These are phyloP conservation scores for Aspergillaceae sp. DNA, from an alignment of 2,329 filamentous ascomycete species.

Conservation along the genomic window DNA sequence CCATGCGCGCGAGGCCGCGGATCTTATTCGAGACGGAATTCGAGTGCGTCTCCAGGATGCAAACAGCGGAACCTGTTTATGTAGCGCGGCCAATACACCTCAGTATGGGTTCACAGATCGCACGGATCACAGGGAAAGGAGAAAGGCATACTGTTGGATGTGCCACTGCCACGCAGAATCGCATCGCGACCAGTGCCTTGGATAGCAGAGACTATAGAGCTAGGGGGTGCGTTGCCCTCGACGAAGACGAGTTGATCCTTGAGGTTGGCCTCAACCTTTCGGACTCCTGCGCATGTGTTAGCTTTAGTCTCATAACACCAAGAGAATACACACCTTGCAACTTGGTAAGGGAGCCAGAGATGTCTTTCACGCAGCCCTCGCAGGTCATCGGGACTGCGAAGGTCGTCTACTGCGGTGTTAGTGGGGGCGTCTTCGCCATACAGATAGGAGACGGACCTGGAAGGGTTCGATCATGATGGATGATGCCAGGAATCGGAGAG, in stretches of 20 bases:
- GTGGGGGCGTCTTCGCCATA: constrained; percentile 1
- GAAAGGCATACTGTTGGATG: constrained; percentile 58
- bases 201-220: constrained; percentile 79
- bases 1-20: constrained; percentile 82
- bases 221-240: constrained; percentile 82
- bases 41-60: constrained; percentile 83
- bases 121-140: constrained; percentile 2
- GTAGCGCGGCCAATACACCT: neutral
- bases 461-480: constrained; percentile 38
- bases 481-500: neutral
- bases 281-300: constrained; percentile 51
- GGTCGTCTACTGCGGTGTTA: constrained; percentile 56
- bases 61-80: constrained; percentile 52
- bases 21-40: constrained; percentile 57
- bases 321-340: constrained; percentile 48
- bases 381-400: constrained; percentile 94
- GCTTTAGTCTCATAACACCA: neutral
- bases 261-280: constrained; percentile 72
- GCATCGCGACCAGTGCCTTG: constrained; percentile 87
- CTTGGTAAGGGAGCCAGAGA: constrained; percentile 69
- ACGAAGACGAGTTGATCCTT: constrained; percentile 75
- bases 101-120: neutral
- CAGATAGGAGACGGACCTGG: constrained; percentile 27
- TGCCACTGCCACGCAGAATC: constrained; percentile 81
- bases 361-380: constrained; percentile 76